These are phyloP conservation scores for Hygrophorus russula DNA, from an alignment of 768 basidiomycete genomes.

Conservation along the genomic window DNA sequence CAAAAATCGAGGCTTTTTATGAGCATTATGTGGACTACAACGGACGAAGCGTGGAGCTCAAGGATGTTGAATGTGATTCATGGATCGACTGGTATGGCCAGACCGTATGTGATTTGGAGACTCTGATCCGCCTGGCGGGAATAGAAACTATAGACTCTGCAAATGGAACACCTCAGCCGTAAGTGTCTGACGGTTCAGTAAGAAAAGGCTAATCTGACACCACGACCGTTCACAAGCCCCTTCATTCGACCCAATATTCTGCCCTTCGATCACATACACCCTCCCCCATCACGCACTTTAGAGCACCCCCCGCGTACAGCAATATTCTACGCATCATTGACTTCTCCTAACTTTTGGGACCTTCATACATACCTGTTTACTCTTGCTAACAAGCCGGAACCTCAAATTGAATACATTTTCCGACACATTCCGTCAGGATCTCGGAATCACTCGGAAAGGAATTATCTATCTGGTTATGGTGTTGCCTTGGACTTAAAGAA, in stretches of 20 bases:
- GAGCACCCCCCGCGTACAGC: constrained; percentile 49
- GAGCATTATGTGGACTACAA: constrained; percentile 46
- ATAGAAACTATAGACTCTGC: constrained; percentile 36
- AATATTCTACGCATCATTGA: constrained; percentile 65
- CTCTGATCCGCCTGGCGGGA: constrained; percentile 40
- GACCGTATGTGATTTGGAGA: constrained; percentile 57
- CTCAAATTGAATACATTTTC: constrained; percentile 62
- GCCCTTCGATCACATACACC: constrained; percentile 71
- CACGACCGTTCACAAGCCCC: constrained; percentile 8
- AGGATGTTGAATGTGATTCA: constrained; percentile 38
- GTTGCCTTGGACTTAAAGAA: constrained; percentile 91
- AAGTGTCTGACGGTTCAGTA: constrained; percentile 8
- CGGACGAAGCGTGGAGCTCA: constrained; percentile 12
- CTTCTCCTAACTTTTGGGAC: constrained; percentile 55
- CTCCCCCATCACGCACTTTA: constrained; percentile 31
- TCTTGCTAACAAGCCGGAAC: constrained; percentile 31
- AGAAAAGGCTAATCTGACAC: neutral
- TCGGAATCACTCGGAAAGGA: constrained; percentile 17
- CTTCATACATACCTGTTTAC: constrained; percentile 56
- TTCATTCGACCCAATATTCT: constrained; percentile 39
- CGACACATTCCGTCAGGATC: constrained; percentile 45
- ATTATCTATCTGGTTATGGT: constrained; percentile 77
- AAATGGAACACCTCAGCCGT: constrained; percentile 16
- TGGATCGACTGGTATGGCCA: constrained; percentile 84
- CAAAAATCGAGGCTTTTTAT: constrained; percentile 78